Percentiles rank a stretch among this genome's conserved stretches.
Evolutionary conservation across 2,329 filamentous ascomycete species (phyloP).

Genomic region (Chalara sp.): DNA sequence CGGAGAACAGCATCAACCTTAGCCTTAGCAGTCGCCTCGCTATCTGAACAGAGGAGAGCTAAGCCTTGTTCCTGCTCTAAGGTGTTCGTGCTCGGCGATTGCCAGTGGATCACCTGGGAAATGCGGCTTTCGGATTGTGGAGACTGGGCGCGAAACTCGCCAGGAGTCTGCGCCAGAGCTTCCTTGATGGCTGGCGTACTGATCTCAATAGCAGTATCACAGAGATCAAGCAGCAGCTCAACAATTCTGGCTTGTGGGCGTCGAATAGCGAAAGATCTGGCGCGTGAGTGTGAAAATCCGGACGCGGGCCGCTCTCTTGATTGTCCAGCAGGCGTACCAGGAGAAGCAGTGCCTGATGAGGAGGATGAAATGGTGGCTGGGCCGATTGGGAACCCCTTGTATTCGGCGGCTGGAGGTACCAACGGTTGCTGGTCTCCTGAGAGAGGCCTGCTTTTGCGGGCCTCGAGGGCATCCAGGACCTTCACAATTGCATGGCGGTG

Average conservation of each 20-base stretch:
- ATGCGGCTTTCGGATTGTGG: constrained; percentile 94
- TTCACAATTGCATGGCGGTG: constrained; percentile 93
- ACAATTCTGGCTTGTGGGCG: constrained; percentile 89
- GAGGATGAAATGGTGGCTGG: constrained; percentile 55
- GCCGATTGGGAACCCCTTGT: constrained; percentile 82
- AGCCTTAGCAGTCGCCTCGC: constrained; percentile 71
- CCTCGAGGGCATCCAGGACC: constrained; percentile 86
- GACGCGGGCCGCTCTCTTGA: constrained; percentile 60
- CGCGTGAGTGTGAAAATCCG: constrained; percentile 72
- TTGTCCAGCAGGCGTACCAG: constrained; percentile 63
- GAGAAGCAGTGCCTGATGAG: constrained; percentile 65
- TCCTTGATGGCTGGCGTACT: constrained; percentile 93
- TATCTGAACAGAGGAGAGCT: constrained; percentile 81
- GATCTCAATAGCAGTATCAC: constrained; percentile 92
- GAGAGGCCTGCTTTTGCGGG: constrained; percentile 59
- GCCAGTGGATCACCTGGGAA: constrained; percentile 92
- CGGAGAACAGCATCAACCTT: constrained; percentile 93
- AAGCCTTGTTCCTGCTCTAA: constrained; percentile 91
- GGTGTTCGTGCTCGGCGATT: constrained; percentile 85
- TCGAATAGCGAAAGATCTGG: constrained; percentile 83
- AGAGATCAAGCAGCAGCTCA: constrained; percentile 88
- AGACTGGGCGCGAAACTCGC: constrained; percentile 86
- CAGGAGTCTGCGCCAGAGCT: constrained; percentile 54
- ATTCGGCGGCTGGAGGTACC: constrained; percentile 60
- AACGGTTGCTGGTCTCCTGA: constrained; percentile 44